Evolutionary conservation across 1,284 basidiomycete species (phyloP), one percentile per base, ranked within the genome.

Genomic region (Naganishia sp.): DNA sequence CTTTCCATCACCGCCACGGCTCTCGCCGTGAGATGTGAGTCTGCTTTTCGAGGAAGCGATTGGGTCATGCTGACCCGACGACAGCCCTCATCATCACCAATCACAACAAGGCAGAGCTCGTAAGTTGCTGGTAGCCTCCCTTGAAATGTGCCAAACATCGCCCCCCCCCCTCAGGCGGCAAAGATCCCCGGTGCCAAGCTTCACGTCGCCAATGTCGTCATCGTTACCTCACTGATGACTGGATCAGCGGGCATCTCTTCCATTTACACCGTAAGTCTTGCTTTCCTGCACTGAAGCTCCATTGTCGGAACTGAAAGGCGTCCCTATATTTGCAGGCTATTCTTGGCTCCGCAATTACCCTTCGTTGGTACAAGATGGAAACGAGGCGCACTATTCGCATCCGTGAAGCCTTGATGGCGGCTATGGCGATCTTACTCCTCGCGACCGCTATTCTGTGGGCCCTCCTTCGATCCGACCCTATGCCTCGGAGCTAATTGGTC

Each of bases 301-400:
- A 25, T 5, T 33, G 28, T 21, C 13, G 28, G 36, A 13, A 39
- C 2, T 13, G 36, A 13, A 39, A 46, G 25, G 2, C 13, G 36
- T 39, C 36, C 10, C 36, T 13, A 9, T 1, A 13, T 39, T 13
- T 9, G 23, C 23, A 65, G 64, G 64, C 64, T 3, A 9, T 57
- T 10, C 55, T 65, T 3, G 55, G 54, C 9, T 46, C 64, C 13
- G 54, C 54, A 10, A 65, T 65, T 23, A 57, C 64, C 9, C 21
- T 65, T 31, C 44, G 48, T 49, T 56, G 53, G 64, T 57, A 66
- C 23, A 59, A 48, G 56, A 57, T 59, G 39, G 64, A 66, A 54
- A 66, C 64, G 18, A 39, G 56, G 39, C 36, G 43, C n/a, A 66
- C 64, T 15, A 66, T 66, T 31, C 44, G 64, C 25, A 45, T 60